phyloP scores from a whole-genome alignment of 75 land plant species.

The Sequoia sempervirens region DNA sequence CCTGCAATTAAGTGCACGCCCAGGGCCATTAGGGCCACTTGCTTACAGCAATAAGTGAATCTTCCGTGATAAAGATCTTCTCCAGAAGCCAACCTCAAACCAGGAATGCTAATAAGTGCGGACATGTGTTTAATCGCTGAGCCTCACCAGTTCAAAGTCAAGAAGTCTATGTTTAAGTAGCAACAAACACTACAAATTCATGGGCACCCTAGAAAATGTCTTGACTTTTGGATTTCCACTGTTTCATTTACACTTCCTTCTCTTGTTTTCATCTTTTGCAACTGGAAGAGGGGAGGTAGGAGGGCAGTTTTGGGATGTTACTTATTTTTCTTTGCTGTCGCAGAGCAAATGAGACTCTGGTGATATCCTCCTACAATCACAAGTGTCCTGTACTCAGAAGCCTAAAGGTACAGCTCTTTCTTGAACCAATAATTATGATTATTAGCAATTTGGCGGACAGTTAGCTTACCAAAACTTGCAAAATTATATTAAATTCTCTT shows the following conservation, averaged over 20 bases:
- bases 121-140: no score
- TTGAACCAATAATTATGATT: not conserved
- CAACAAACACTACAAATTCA: not conserved
- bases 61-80: not conserved
- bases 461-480: not conserved
- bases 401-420: not conserved
- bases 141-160: no score
- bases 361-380: not conserved
- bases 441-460: not conserved
- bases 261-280: no score
- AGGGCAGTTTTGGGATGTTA: not conserved
- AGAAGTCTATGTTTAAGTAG: no score
- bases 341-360: not conserved
- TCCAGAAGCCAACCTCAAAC: no score
- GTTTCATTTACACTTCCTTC: not conserved
- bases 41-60: not conserved
- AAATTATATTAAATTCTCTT: not conserved
- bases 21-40: not conserved
- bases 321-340: not conserved
- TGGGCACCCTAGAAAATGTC: not conserved
- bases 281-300: no score
- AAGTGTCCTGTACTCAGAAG: not conserved
- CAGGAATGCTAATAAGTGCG: no score
- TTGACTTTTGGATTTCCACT: not conserved
- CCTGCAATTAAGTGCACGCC: not conserved